Base-by-base conservation (phyloP, 805 yeast species). In the Myxozyma neglecta region DNA sequence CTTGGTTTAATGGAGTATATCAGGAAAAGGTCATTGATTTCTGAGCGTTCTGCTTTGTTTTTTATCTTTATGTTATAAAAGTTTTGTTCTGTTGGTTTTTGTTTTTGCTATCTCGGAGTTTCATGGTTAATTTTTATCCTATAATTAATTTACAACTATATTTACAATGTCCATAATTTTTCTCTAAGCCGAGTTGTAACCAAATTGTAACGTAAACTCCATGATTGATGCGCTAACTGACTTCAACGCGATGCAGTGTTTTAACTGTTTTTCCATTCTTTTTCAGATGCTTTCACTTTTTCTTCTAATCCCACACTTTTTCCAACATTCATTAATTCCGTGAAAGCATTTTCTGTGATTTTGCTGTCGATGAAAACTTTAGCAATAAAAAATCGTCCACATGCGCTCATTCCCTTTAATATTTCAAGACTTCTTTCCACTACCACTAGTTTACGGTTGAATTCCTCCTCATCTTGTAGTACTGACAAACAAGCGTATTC, bases 371-470 rank as follows among this genome's bases (percentile, higher is more conserved):
- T 24, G 56, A 62, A 62, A 44, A 59, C 54, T 35, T 45, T 54
- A 16, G 66, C 63, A 35, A 62, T 62, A 4, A 43, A 18, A 51
- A 62, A 62, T 10, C 66, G 43, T 11, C 52, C 48, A 52, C 65
- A 61, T 6, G 32, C 43, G 20, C 37, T 40, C 13, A 61, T n/a
- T 11, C 37, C 59, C 2, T 20, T 29, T 10, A 61, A 16, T 7
- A 56, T 16, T 13, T 11, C 29, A 10, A 16, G 4, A 14, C 54
- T 18, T 40, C 20, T n/a, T 9, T 36, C n/a, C 32, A 34, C 47
- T 1, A 16, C n/a, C 40, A 34, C 35, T 24, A 11, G 13, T 36
- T 43, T 42, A 9, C 16, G 49, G n/a, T 18, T 36, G 2, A n/a
- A 58, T 2, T 34, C 24, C 13, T 43, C 52, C n/a, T 7, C 6